These are phyloP conservation scores for Mycosphaerella sp. DNA, from an alignment of 2,329 filamentous ascomycete species.

Conservation along the genomic window DNA sequence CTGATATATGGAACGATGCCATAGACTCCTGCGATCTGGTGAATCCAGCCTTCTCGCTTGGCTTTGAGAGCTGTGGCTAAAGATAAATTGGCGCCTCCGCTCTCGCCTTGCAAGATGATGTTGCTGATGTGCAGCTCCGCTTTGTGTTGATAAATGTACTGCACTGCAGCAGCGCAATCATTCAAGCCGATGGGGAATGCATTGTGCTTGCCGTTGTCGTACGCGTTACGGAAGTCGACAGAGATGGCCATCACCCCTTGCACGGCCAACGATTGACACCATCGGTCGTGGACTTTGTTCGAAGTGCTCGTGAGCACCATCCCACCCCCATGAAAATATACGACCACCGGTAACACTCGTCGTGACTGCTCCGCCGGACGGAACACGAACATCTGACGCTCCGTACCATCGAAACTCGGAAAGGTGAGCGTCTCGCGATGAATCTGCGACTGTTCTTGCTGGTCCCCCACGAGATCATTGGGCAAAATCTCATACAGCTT, in stretches of 20 bases:
- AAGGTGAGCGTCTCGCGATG: conserved; percentile 16
- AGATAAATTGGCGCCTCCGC: conserved; percentile 29
- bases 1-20: conserved; percentile 27
- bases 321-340: conserved; percentile 31
- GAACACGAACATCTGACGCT: conserved; percentile 23
- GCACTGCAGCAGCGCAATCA: conserved; percentile 27
- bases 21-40: conserved; percentile 26
- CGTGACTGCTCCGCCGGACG: conserved; percentile 8
- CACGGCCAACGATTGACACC: conserved; percentile 25
- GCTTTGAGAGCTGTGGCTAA: conserved; percentile 28
- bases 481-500: conserved; percentile 75
- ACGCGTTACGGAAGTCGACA: conserved; percentile 33
- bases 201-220: conserved; percentile 19
- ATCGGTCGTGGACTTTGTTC: conserved; percentile 25
- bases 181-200: conserved; percentile 30
- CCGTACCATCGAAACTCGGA: conserved; percentile 21
- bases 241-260: conserved; percentile 24
- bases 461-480: conserved; percentile 43
- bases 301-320: conserved; percentile 24
- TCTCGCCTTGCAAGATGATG: conserved; percentile 30
- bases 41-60: conserved; percentile 27
- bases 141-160: conserved; percentile 22
- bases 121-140: conserved; percentile 23
- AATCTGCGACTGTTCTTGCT: conserved; percentile 18
- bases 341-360: conserved; percentile 20